These are phyloP conservation scores for Saccharomycopsis schoenii DNA, from an alignment of 805 yeast genomes.

Conservation along the genomic window DNA sequence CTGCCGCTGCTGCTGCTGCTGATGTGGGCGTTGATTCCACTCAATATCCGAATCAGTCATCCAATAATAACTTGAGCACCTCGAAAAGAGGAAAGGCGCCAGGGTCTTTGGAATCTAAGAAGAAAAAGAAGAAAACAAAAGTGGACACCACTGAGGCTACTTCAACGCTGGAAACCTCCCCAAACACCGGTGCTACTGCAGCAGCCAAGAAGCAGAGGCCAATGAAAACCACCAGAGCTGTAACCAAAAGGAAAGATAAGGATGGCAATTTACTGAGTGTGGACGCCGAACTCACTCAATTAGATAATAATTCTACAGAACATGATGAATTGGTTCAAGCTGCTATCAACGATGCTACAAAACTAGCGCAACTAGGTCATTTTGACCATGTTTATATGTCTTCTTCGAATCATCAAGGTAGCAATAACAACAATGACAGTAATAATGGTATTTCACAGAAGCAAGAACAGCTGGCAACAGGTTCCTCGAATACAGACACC, in stretches of 20 bases:
- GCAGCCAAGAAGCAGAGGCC: not conserved
- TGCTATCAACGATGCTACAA: slow-evolving; percentile 59
- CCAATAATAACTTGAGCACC: slow-evolving; percentile 1
- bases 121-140: slow-evolving; percentile 7
- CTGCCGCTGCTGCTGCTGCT: not conserved
- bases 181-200: not conserved
- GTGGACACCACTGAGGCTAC: slow-evolving; percentile 14
- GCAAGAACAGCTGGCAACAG: not conserved
- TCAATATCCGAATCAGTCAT: not conserved
- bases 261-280: slow-evolving; percentile 15
- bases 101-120: slow-evolving; percentile 19
- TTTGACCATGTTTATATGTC: slow-evolving; percentile 22
- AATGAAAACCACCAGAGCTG: not conserved
- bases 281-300: slow-evolving; percentile 34
- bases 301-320: slow-evolving; percentile 37
- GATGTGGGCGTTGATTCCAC: not conserved
- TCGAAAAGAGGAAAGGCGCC: slow-evolving; percentile 19
- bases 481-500: not conserved
- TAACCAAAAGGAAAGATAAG: slow-evolving; percentile 18
- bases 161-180: not conserved
- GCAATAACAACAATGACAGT: not conserved
- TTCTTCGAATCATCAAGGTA: not conserved
- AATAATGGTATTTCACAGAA: not conserved
- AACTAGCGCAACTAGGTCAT: slow-evolving; percentile 32
- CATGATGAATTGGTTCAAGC: slow-evolving; percentile 62